phyloP scores from a whole-genome alignment of 2,329 filamentous ascomycete genomes.

The Penicillium expansum region DNA sequence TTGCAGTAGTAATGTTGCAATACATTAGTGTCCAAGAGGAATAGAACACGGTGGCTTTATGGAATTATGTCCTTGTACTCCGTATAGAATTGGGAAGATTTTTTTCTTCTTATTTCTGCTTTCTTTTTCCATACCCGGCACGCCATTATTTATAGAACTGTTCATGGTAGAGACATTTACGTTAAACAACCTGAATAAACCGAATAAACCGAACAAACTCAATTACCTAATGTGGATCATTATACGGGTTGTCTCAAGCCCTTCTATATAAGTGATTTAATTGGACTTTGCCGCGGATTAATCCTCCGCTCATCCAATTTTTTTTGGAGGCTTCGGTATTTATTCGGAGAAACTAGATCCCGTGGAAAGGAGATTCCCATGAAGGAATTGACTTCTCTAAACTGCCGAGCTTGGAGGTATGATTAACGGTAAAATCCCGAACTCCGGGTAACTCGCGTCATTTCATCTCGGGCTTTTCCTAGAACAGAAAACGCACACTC shows the following conservation, averaged over 20 bases:
- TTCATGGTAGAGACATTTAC: not conserved
- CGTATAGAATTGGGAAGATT: not conserved
- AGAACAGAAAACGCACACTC: constrained; percentile 12
- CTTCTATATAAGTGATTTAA: not conserved
- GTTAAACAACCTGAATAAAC: not conserved
- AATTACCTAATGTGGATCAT: constrained; percentile 5
- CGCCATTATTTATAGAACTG: not conserved
- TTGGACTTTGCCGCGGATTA: constrained; percentile 1
- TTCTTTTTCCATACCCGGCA: not conserved
- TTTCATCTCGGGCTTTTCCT: constrained; percentile 9
- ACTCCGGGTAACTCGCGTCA: constrained; percentile 1
- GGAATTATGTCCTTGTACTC: not conserved
- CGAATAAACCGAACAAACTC: not conserved
- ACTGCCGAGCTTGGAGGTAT: constrained; percentile 19
- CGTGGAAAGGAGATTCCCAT: constrained; percentile 24
- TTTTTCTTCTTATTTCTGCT: not conserved
- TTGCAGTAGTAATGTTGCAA: constrained; percentile 22
- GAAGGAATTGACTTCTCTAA: constrained; percentile 14
- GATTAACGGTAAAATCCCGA: constrained; percentile 7
- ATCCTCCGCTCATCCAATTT: constrained; percentile 1
- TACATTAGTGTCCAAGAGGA: constrained; percentile 10
- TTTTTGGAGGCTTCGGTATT: constrained; percentile 18
- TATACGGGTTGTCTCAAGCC: constrained; percentile 1
- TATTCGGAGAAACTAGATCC: constrained; percentile 20
- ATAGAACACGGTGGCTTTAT: not conserved